Conservation (phyloP, 257 asterid species). For the Schizonepeta tenuifolia region DNA sequence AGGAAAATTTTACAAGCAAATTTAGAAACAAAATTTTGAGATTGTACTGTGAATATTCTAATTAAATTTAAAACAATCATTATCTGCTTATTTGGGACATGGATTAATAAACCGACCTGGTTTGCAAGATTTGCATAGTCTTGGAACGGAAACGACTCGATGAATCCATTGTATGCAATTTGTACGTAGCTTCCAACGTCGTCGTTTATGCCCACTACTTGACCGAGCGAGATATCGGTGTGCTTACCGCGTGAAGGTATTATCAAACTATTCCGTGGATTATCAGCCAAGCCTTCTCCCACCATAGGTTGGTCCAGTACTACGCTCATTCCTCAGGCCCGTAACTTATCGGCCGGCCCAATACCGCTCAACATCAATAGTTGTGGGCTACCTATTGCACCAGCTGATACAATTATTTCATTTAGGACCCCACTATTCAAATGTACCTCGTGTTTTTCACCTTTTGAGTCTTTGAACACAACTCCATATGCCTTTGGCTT, state of each 20-base stretch:
- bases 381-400: conserved; percentile 93
- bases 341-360: conserved; percentile 41
- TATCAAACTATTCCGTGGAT: conserved; percentile 61
- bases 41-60: no score
- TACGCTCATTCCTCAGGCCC: conserved; percentile 28
- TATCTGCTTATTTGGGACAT: no score
- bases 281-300: conserved; percentile 81
- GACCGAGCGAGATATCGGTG: conserved; percentile 54
- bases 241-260: conserved; percentile 31
- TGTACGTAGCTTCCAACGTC: conserved; percentile 58
- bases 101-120: no score
- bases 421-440: conserved; percentile 41
- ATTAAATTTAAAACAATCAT: no score
- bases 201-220: conserved; percentile 64
- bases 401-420: conserved; percentile 72
- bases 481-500: conserved; percentile 67
- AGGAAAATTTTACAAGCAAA: no score
- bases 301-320: conserved; percentile 59
- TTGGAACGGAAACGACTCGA: conserved; percentile 6
- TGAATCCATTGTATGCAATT: conserved; percentile 56
- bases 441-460: conserved; percentile 51
- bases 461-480: conserved; percentile 51
- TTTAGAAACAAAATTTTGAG: no score
- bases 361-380: conserved; percentile 74
- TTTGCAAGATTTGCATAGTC: not conserved